Evolutionary conservation across 2,329 filamentous ascomycete species (phyloP).

Genomic region (Didymella glomerata): DNA sequence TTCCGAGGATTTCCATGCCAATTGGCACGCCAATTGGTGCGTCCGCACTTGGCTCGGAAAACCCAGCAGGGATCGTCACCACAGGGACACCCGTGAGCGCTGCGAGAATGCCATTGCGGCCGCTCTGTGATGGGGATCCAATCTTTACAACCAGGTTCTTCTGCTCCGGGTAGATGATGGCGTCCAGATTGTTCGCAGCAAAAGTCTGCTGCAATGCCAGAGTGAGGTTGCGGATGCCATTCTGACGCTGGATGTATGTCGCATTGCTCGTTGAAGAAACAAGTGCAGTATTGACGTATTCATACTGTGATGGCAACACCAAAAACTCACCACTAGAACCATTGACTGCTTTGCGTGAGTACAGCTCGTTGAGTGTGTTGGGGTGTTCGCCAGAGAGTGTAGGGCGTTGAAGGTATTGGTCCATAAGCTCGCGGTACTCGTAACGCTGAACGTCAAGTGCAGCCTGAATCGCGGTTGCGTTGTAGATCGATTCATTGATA

Average conservation of each 20-base stretch:
- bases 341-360: conserved; percentile 49
- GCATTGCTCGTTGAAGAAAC: conserved; percentile 61
- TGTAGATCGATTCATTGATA: conserved; percentile 60
- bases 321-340: conserved; percentile 59
- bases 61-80: conserved; percentile 63
- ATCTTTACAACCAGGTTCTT: conserved; percentile 68
- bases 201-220: conserved; percentile 62
- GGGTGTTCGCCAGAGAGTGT: conserved; percentile 56
- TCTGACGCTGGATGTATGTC: conserved; percentile 59
- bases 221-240: conserved; percentile 63
- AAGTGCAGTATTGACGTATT: conserved; percentile 61
- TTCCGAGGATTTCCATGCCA: conserved; percentile 70
- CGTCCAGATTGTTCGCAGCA: conserved; percentile 60
- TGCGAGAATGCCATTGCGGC: conserved; percentile 66
- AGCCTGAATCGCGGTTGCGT: conserved; percentile 59
- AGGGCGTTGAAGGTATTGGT: conserved; percentile 62
- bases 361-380: conserved; percentile 59
- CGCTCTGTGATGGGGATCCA: conserved; percentile 65
- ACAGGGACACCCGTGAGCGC: conserved; percentile 64
- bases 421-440: conserved; percentile 66
- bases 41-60: conserved; percentile 58
- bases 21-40: conserved; percentile 68
- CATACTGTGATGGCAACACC: conserved; percentile 67
- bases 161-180: conserved; percentile 71
- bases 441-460: conserved; percentile 67